phyloP scores from a whole-genome alignment of 768 basidiomycete genomes.

The Pseudohyphozyma bogoriensis region DNA sequence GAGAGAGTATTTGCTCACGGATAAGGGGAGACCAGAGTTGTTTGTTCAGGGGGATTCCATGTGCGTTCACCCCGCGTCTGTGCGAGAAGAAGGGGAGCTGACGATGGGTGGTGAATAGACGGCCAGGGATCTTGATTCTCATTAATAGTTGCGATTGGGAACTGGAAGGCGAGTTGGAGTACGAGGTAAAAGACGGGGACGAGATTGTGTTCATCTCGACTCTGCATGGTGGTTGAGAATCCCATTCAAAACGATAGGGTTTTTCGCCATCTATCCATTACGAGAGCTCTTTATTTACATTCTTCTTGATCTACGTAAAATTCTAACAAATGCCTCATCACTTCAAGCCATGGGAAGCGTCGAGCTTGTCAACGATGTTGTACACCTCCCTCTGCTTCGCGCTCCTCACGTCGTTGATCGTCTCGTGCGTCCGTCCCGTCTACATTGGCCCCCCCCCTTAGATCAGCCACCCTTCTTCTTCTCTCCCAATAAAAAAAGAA shows the following conservation, averaged over 20 bases:
- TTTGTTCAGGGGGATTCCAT: constrained; percentile 81
- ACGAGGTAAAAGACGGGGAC: constrained; percentile 63
- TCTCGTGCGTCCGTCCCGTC: constrained; percentile 20
- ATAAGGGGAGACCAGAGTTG: constrained; percentile 70
- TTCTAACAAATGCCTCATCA: too few relatives aligned
- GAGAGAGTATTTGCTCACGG: constrained; percentile 54
- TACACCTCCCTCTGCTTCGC: constrained; percentile 10
- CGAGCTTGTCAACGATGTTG: constrained; percentile 11
- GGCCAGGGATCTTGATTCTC: constrained; percentile 92
- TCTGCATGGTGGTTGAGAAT: constrained; percentile 72
- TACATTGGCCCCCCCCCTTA: background rate
- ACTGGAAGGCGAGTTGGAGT: constrained; percentile 84
- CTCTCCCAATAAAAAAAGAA: background rate
- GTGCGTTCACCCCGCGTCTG: constrained; percentile 43
- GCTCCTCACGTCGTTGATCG: constrained; percentile 14
- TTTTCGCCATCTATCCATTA: too few relatives aligned
- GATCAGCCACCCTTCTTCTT: background rate
- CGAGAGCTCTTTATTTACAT: too few relatives aligned
- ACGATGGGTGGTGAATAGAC: constrained; percentile 45
- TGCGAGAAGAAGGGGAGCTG: background rate
- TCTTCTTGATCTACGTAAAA: too few relatives aligned
- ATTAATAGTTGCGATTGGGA: constrained; percentile 98
- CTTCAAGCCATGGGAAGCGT: constrained; percentile 14
- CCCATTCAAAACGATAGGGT: too few relatives aligned
- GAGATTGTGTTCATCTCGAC: constrained; percentile 96